Base-by-base conservation (phyloP, 306 rosid species). In the Cicer judaicum region DNA sequence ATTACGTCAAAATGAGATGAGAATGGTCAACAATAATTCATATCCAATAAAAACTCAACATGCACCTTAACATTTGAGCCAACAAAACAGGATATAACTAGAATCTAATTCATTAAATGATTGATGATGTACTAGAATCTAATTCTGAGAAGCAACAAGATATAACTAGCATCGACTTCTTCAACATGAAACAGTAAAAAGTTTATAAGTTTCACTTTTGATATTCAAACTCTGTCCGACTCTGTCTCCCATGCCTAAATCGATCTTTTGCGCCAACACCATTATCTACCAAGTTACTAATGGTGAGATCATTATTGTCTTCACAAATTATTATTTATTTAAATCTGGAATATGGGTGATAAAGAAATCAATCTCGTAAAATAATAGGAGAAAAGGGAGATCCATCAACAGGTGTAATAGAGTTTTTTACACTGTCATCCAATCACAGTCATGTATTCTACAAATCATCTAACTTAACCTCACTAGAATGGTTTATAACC, bases 331-430 rank as follows among this genome's bases (percentile, higher is more conserved):
- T 5, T 77, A 42, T 49, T 44, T 64, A 18, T 8, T 46, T 15
- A 60, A 46, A 44, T 41, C 40, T 38, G 9, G 11, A 39, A 36
- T 52, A 68, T 63, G 49, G 55, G 24, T 7, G 68, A 70, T 69
- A 48, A 62, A 48, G 24, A 80, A 76, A 80, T 19, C 73, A 69
- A 66, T 39, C 24, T 10, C 18, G 55, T 7, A 71, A 43, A 49
- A 49, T 52, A 60, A 36, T 3, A 29, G 5, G 36, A 49, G 44
- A 60, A 36, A 29, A 29, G 5, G 36, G 36, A 29, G 36, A 29
- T 29, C 5, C 36, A 29, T 5, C 36, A 5, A 29, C 36, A 29
- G 5, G 5, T 29, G 5, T 29, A 29, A 29, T 29, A 29, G 5
- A 29, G 36, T 29, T 29, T 29, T 29, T 29, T 29, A 29, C 36